These are phyloP conservation scores for Moesziomyces globuligerus DNA, from an alignment of 1,284 basidiomycete genomes.

Conservation along the genomic window DNA sequence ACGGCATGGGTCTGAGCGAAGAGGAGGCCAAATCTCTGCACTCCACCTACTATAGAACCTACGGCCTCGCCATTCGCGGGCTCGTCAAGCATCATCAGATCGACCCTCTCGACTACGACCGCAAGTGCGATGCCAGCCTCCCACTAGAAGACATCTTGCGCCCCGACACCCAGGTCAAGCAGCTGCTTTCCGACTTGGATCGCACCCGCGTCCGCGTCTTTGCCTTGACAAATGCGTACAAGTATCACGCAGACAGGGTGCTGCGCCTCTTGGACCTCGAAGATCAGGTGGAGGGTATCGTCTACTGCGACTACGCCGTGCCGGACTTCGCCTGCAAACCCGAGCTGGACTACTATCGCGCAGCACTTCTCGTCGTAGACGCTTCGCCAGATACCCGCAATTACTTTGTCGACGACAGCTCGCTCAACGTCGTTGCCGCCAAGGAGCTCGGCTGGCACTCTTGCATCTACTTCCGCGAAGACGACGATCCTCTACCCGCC, in stretches of 20 bases:
- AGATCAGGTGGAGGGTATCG: conserved; percentile 80
- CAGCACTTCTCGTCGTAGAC: conserved; percentile 49
- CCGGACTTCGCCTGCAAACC: conserved; percentile 84
- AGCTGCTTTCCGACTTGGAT: conserved; percentile 81
- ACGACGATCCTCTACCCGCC: conserved; percentile 24
- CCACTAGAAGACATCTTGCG: conserved; percentile 83
- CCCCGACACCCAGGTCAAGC: conserved; percentile 75
- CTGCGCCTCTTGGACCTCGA: conserved; percentile 78
- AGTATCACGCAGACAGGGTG: conserved; percentile 82
- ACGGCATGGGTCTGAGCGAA: conserved; percentile 75
- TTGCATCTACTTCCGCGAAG: conserved; percentile 59
- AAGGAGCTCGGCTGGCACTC: conserved; percentile 61
- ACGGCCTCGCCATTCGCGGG: conserved; percentile 85
- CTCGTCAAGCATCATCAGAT: conserved; percentile 81
- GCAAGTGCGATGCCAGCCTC: conserved; percentile 82
- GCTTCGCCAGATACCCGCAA: conserved; percentile 20
- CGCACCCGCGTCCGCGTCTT: conserved; percentile 75
- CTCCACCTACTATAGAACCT: conserved; percentile 77
- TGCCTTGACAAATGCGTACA: conserved; percentile 65
- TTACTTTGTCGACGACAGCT: conserved; percentile 66
- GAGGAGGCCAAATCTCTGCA: conserved; percentile 80
- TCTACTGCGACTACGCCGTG: conserved; percentile 80
- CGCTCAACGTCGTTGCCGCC: conserved; percentile 58
- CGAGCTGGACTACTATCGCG: conserved; percentile 69
- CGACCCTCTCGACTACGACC: conserved; percentile 87